Evolutionary conservation across 2,329 filamentous ascomycete genomes (phyloP).

Genomic region (Neopestalotiopsis sp.): DNA sequence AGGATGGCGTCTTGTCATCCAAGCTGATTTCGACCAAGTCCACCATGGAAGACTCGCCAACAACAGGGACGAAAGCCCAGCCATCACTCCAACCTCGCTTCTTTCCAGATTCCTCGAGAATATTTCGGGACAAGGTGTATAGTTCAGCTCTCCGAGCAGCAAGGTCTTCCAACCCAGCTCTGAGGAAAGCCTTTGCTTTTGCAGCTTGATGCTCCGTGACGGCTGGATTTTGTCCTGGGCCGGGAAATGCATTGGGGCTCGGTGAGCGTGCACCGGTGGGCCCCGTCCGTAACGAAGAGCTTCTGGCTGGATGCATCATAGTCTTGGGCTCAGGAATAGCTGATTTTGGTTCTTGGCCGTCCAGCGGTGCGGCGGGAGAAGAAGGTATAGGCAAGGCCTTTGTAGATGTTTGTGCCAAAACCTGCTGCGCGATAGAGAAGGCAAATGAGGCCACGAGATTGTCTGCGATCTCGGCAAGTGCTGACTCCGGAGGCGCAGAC

Average conservation of each 20-base stretch:
- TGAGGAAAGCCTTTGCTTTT: constrained; percentile 54
- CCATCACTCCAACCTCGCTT: constrained; percentile 77
- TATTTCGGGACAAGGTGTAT: constrained; percentile 77
- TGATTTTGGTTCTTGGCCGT: constrained; percentile 62
- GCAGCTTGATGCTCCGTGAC: constrained; percentile 44
- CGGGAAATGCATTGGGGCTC: constrained; percentile 60
- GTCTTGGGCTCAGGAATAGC: constrained; percentile 72
- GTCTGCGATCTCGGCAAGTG: constrained; percentile 63
- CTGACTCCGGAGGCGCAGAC: constrained; percentile 35
- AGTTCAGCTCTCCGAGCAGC: constrained; percentile 84
- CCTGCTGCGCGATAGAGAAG: constrained; percentile 77
- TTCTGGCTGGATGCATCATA: constrained; percentile 71
- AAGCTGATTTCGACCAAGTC: constrained; percentile 65
- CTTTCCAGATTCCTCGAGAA: constrained; percentile 76
- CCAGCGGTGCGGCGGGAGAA: constrained; percentile 53
- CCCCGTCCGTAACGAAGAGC: constrained; percentile 59
- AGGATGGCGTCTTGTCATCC: constrained; percentile 43
- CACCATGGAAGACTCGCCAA: constrained; percentile 47
- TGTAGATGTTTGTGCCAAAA: constrained; percentile 76
- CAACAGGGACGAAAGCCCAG: constrained; percentile 66
- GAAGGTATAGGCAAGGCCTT: constrained; percentile 70
- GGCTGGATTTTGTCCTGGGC: constrained; percentile 41
- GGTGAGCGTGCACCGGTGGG: constrained; percentile 37
- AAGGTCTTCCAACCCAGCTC: constrained; percentile 77
- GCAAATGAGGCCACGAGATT: constrained; percentile 80